These are phyloP conservation scores for Zygnema cylindricum DNA, from an alignment of 139 green algal species.

Conservation along the genomic window DNA sequence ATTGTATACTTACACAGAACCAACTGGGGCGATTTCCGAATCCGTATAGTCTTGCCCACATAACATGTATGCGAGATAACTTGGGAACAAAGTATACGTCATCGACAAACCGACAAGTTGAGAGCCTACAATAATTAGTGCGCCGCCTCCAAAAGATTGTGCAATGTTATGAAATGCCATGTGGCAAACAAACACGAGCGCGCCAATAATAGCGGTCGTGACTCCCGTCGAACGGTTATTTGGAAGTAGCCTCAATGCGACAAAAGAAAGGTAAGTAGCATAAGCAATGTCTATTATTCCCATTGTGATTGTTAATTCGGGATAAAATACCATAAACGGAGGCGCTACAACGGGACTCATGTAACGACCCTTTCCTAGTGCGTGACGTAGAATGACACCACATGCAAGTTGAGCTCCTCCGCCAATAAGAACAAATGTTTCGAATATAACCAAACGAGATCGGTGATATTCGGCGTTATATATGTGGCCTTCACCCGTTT, in stretches of 20 bases:
- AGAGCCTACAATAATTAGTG: neutral
- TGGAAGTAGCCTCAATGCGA: neutral
- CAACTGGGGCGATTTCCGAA: neutral
- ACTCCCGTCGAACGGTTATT: neutral
- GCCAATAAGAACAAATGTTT: neutral
- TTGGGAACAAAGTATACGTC: neutral
- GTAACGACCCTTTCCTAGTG: neutral
- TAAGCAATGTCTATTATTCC: neutral
- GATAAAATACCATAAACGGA: constrained; percentile 19
- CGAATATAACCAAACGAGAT: neutral
- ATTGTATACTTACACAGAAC: no score
- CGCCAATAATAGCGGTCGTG: neutral
- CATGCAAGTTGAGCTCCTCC: neutral
- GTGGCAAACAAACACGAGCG: constrained; percentile 16
- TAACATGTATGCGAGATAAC: neutral
- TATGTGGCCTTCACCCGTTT: neutral
- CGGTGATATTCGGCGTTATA: constrained; percentile 7
- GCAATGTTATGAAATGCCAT: constrained; percentile 1
- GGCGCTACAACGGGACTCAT: neutral
- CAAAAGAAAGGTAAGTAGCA: neutral
- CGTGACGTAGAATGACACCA: neutral
- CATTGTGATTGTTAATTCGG: constrained; percentile 11
- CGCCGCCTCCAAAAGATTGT: neutral
- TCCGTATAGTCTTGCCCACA: neutral
- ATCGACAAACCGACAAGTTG: neutral